phyloP scores from a whole-genome alignment of 2,329 filamentous ascomycete species.

The Aspergillus sclerotialis region DNA sequence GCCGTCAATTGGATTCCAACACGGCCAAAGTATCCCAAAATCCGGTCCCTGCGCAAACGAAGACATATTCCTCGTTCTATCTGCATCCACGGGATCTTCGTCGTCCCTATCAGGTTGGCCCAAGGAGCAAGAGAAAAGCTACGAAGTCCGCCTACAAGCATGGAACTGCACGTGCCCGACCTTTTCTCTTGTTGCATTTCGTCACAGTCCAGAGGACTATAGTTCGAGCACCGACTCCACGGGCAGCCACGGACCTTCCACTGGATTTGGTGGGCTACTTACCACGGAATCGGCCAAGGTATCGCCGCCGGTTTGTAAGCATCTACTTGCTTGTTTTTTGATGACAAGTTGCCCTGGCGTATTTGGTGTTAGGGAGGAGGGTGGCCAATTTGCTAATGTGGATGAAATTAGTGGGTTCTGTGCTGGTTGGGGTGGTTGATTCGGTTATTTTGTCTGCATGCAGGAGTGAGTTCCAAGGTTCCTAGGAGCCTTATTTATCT shows the following conservation, averaged over 20 bases:
- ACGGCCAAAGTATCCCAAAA: no score
- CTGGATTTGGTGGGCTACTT: constrained; percentile 31
- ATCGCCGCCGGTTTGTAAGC: constrained; percentile 62
- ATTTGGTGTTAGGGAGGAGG: constrained; percentile 52
- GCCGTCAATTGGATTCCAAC: neutral
- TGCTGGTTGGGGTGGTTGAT: constrained; percentile 38
- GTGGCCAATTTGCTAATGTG: constrained; percentile 43
- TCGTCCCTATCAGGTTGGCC: neutral
- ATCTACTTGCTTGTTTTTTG: constrained; percentile 76
- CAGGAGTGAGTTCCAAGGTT: neutral
- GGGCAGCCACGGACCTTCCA: no score
- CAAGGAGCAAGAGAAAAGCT: constrained; percentile 34
- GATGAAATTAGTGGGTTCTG: constrained; percentile 70
- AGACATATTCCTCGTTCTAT: constrained; percentile 58
- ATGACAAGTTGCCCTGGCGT: constrained; percentile 56
- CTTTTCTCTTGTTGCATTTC: constrained; percentile 69
- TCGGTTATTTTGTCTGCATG: neutral
- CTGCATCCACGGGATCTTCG: constrained; percentile 33
- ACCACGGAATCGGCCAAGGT: constrained; percentile 12
- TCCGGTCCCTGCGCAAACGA: constrained; percentile 5
- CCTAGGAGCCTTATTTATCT: neutral
- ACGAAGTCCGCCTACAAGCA: constrained; percentile 64
- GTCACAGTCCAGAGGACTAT: constrained; percentile 20
- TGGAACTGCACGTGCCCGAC: constrained; percentile 91
- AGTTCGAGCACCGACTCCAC: no score